Evolutionary conservation across 805 yeast genomes (phyloP), one percentile per base, ranked within the genome.

Genomic region (Candida germanica): DNA sequence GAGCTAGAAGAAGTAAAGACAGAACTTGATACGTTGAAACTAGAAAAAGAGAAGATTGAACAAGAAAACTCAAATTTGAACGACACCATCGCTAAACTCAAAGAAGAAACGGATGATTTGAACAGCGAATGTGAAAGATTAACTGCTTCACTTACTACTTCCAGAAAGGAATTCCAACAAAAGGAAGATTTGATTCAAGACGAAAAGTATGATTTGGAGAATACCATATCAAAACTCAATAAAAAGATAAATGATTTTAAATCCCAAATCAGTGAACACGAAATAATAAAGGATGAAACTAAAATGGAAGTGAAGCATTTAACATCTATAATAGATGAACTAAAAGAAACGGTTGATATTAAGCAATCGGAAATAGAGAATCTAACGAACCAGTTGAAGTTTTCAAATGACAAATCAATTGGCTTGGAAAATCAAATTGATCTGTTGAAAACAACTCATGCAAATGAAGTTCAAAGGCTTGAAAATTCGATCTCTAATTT

Each of bases 1-100:
- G 85, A 83, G 46, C 61, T 85, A 13, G 86, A 75, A 27, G 64
- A 61, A 4, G 67, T 75, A 1, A 75, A 75, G 45, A 74, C 64
- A 38, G 44, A 48, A 36, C 15, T 43, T 24, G 39, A 32, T 19
- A n/a, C 26, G 11, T 26, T 43, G 17, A 29, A 28, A 6, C 33
- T 26, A 2, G 40, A 40, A 14, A 31, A 47, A 1, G 51, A 47
- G 11, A 33, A 26, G 13, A 23, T 35, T 11, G 27, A 24, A 16
- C 35, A 43, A 8, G 53, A 58, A 35, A 45, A 43, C 40, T 40
- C 42, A 27, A n/a, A 18, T 3, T 36, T 44, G 21, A 28, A 16
- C 6, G 14, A 12, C 4, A 22, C 19, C 7, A 8, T 36, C 14
- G 17, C 28, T 10, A 13, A 14, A 20, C 28, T 37, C 16, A 41